These are phyloP conservation scores for Phlyctochytrium bullatum DNA, from an alignment of 192 early-diverging fungal genomes.

Conservation along the genomic window DNA sequence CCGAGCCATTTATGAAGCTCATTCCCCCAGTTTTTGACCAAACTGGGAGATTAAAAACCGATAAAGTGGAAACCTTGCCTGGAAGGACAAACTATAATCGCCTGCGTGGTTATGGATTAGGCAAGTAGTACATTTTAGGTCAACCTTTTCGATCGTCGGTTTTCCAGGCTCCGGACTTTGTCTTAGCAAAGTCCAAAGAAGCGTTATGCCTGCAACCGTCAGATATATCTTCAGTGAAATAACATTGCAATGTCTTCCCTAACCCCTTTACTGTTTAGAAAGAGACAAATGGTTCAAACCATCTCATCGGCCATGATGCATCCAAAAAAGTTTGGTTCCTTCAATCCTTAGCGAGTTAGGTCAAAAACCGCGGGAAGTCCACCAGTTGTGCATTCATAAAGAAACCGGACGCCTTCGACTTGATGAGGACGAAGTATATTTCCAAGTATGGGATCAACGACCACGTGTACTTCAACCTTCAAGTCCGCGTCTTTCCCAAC, in stretches of 20 bases:
- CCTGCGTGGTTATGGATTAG: constrained; percentile 20
- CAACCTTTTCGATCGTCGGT: constrained; percentile 92
- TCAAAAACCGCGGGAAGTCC: background rate
- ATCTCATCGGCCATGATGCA: constrained; percentile 99
- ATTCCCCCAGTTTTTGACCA: constrained; percentile 99
- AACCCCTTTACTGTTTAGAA: constrained; percentile 33
- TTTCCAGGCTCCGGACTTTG: constrained; percentile 88
- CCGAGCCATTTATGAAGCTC: constrained; percentile 97
- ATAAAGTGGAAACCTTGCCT: background rate
- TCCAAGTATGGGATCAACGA: constrained; percentile 79
- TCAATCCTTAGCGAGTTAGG: constrained; percentile 43
- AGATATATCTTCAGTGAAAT: too few relatives aligned
- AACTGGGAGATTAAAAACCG: constrained; percentile 41
- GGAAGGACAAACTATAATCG: constrained; percentile 92
- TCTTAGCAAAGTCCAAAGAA: constrained; percentile 95
- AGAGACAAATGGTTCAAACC: constrained; percentile 25
- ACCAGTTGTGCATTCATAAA: constrained; percentile 88
- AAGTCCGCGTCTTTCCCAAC: constrained; percentile 29
- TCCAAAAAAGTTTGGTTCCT: constrained; percentile 73
- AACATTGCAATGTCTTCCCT: constrained; percentile 54
- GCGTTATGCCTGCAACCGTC: constrained; percentile 81
- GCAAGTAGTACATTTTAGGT: background rate
- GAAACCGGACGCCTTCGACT: constrained; percentile 91
- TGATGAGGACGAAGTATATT: constrained; percentile 92
- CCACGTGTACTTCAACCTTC: constrained; percentile 27